Evolutionary conservation across 2,329 filamentous ascomycete genomes (phyloP), one percentile per base, ranked within the genome.

Genomic region (Orbilia oligospora): DNA sequence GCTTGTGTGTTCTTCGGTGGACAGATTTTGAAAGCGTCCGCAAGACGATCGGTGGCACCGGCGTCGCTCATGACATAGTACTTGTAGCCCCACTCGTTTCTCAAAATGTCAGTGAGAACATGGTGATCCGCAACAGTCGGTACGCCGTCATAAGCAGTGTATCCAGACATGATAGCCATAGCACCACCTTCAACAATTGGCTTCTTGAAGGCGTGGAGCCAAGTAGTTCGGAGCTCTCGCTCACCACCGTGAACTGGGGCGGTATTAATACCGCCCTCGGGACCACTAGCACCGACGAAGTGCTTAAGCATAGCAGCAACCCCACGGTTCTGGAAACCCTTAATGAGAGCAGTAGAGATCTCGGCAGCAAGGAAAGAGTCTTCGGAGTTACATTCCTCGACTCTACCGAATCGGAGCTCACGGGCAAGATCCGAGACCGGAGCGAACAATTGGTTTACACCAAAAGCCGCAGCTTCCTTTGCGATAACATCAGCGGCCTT

Each of bases 261-360:
- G 8, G 89, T 90, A 83, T 93, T 93, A 51, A 93, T 83, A 1
- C 91, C 91, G 83, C 93, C 91, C 81, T 93, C 91, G 0, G 91
- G 91, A 0, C 86, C 86, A 56, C 88, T 91, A 82, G 90, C 93
- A 0, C 88, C 92, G 12, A 90, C 90, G 83, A 91, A 93, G 83
- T 94, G 92, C 85, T 93, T 94, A 56, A 93, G 90, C 84, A 89
- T 93, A 16, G 91, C 89, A 24, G 89, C 90, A 4, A 93, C 91
- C 51, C 90, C 90, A 38, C 87, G 86, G 12, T 87, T 87, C 83
- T 93, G 91, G 1, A 93, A 85, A 22, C 91, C 89, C 64, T 85
- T 87, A 46, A 90, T 86, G 69, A 88, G 88, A 33, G 87, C 85
- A 81, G 92, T 90, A 0, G 88, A 90, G 71, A 92, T 87, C 82